Percentiles rank a stretch among this genome's conserved stretches.
Evolutionary conservation across 2,329 filamentous ascomycete species (phyloP).

Genomic region (Emericellopsis cladophorae): DNA sequence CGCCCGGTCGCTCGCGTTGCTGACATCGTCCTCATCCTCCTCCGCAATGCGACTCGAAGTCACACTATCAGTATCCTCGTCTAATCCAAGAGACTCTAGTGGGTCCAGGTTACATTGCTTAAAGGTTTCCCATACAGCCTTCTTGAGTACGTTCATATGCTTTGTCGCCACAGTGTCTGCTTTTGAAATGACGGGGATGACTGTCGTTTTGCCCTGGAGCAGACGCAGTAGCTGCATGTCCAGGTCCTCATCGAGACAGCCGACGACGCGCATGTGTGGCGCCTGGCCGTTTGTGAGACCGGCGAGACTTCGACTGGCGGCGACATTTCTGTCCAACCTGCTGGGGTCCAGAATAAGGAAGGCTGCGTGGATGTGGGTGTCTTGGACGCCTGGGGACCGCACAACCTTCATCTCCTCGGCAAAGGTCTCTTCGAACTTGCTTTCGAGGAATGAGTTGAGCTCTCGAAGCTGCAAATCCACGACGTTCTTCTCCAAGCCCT

Average conservation of each 20-base stretch:
- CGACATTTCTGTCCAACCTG: slow-evolving; percentile 72
- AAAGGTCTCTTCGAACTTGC: slow-evolving; percentile 97
- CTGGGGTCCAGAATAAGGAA: slow-evolving; percentile 85
- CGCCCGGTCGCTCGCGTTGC: slow-evolving; percentile 20
- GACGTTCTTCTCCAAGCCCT: slow-evolving; percentile 86
- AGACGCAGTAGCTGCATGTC: slow-evolving; percentile 83
- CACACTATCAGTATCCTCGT: slow-evolving; percentile 49
- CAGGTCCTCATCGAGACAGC: slow-evolving; percentile 73
- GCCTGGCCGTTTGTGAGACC: slow-evolving; percentile 24
- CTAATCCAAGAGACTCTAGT: slow-evolving; percentile 70
- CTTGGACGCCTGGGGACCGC: slow-evolving; percentile 79
- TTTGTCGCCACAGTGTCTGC: slow-evolving; percentile 92
- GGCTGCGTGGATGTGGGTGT: slow-evolving; percentile 94
- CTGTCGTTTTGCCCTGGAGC: slow-evolving; percentile 84
- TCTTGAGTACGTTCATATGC: slow-evolving; percentile 88
- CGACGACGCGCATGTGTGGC: slow-evolving; percentile 32
- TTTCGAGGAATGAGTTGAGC: slow-evolving; percentile 85
- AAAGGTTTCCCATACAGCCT: slow-evolving; percentile 77
- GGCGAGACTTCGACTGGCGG: slow-evolving; percentile 41
- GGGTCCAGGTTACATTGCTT: slow-evolving; percentile 81
- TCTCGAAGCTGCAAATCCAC: slow-evolving; percentile 90
- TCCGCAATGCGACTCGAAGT: slow-evolving; percentile 42
- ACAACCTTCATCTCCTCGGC: slow-evolving; percentile 96
- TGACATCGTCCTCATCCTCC: slow-evolving; percentile 29
- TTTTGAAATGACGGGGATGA: slow-evolving; percentile 92